These are phyloP conservation scores for Cyanodermella asteris DNA, from an alignment of 2,329 filamentous ascomycete genomes.

Conservation along the genomic window DNA sequence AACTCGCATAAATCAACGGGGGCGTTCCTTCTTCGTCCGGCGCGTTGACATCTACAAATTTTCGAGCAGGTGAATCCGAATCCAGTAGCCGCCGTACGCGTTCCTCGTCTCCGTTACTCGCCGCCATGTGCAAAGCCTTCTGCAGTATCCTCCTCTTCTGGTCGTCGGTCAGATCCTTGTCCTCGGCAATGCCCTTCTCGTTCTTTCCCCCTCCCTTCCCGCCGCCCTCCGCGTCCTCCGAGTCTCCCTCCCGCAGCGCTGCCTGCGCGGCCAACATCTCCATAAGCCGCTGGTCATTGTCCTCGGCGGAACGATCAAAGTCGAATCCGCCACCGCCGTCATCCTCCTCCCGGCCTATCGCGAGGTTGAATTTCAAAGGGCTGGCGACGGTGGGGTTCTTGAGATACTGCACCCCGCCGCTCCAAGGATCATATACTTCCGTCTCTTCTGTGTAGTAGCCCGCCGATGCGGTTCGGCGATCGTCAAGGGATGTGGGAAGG, in stretches of 20 bases:
- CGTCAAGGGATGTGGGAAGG: conserved; percentile 76
- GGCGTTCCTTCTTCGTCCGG: conserved; percentile 87
- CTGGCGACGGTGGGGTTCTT: conserved; percentile 69
- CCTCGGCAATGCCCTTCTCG: conserved; percentile 47
- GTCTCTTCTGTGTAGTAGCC: conserved; percentile 53
- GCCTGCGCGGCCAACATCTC: conserved; percentile 92
- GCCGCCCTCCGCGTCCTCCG: no score
- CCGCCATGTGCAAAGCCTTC: conserved; percentile 78
- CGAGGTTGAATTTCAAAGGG: conserved; percentile 65
- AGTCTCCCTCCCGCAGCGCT: conserved; percentile 55
- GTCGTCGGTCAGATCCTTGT: conserved; percentile 48
- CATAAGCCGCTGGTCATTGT: conserved; percentile 74
- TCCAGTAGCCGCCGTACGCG: conserved; percentile 55
- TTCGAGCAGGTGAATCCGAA: conserved; percentile 50
- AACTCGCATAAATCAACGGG: conserved; percentile 93
- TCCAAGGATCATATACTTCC: conserved; percentile 97
- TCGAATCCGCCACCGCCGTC: conserved; percentile 43
- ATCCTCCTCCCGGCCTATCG: conserved; percentile 56
- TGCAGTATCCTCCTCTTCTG: conserved; percentile 71
- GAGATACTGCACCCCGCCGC: conserved; percentile 70
- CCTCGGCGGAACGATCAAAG: conserved; percentile 35
- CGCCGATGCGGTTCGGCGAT: conserved; percentile 47
- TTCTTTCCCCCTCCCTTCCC: no score
- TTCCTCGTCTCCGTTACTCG: conserved; percentile 81
- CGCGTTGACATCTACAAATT: conserved; percentile 65